These are phyloP conservation scores for Aspergillus texensis DNA, from an alignment of 2,329 filamentous ascomycete species.

Conservation along the genomic window DNA sequence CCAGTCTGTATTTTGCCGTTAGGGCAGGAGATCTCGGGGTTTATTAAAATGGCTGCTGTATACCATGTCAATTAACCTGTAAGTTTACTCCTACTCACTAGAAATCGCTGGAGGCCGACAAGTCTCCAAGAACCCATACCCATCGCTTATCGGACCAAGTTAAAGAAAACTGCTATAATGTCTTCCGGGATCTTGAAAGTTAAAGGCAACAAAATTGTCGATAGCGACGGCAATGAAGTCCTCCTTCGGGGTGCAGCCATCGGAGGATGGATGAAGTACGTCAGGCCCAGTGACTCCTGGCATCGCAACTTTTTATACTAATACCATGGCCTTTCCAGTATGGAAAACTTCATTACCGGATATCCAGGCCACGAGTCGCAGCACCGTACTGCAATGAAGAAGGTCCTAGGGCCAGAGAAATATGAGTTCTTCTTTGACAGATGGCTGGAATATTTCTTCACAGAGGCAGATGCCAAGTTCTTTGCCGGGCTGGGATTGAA, in stretches of 20 bases:
- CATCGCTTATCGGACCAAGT: neutral
- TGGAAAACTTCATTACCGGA: slow-evolving; percentile 68
- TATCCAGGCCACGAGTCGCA: slow-evolving; percentile 62
- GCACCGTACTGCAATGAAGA: slow-evolving; percentile 56
- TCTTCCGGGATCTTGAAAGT: slow-evolving; percentile 44
- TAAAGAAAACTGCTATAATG: slow-evolving; percentile 21
- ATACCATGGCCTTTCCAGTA: slow-evolving; percentile 30
- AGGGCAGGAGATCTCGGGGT: neutral
- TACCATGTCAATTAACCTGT: neutral
- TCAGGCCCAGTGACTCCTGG: slow-evolving; percentile 1
- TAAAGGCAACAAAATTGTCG: slow-evolving; percentile 49
- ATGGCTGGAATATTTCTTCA: slow-evolving; percentile 62
- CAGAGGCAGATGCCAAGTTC: slow-evolving; percentile 60
- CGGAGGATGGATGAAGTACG: slow-evolving; percentile 50
- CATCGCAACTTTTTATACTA: slow-evolving; percentile 15
- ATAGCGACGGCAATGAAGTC: slow-evolving; percentile 47
- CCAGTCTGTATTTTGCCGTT: neutral
- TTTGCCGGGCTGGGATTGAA: slow-evolving; percentile 60
- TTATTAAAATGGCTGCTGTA: neutral
- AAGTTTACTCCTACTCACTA: neutral
- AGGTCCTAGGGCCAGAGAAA: slow-evolving; percentile 59
- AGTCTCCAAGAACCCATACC: neutral
- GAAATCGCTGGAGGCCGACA: neutral
- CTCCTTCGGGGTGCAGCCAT: slow-evolving; percentile 53
- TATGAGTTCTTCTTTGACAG: slow-evolving; percentile 64